phyloP scores from a whole-genome alignment of 257 asterid species.

The Solanum lycopersicoides region DNA sequence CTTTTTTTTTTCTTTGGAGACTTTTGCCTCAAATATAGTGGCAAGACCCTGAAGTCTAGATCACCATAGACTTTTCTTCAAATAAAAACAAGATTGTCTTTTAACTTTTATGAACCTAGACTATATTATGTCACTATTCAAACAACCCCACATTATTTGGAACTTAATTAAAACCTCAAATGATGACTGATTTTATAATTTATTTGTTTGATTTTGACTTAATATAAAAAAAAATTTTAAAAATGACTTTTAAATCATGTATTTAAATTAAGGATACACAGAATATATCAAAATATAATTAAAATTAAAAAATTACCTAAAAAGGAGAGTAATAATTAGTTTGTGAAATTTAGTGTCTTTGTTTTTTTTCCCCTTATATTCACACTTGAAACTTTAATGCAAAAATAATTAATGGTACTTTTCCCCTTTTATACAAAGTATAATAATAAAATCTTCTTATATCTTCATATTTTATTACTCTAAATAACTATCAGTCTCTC shows the following conservation, averaged over 20 bases:
- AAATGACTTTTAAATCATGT: too few relatives aligned
- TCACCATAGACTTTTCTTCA: neutral
- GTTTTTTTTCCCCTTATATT: accelerated
- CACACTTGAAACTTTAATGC: neutral
- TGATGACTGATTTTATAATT: neutral
- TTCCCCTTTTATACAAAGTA: neutral
- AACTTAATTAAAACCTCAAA: neutral
- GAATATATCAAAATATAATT: accelerated
- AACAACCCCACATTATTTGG: neutral
- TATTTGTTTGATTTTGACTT: neutral
- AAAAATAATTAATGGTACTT: neutral
- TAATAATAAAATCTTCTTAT: neutral
- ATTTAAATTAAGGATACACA: too few relatives aligned
- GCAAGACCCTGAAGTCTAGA: neutral
- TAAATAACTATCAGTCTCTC: neutral
- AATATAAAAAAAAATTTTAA: neutral
- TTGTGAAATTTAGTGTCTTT: neutral
- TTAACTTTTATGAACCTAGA: neutral
- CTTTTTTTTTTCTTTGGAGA: neutral
- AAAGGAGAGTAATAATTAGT: neutral
- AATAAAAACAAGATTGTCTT: neutral
- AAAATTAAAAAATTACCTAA: too few relatives aligned
- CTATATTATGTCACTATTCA: neutral
- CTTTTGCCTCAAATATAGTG: neutral
- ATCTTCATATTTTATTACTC: neutral